Evolutionary conservation across 2,329 filamentous ascomycete genomes (phyloP).

Genomic region (Sporothrix variecibatus): DNA sequence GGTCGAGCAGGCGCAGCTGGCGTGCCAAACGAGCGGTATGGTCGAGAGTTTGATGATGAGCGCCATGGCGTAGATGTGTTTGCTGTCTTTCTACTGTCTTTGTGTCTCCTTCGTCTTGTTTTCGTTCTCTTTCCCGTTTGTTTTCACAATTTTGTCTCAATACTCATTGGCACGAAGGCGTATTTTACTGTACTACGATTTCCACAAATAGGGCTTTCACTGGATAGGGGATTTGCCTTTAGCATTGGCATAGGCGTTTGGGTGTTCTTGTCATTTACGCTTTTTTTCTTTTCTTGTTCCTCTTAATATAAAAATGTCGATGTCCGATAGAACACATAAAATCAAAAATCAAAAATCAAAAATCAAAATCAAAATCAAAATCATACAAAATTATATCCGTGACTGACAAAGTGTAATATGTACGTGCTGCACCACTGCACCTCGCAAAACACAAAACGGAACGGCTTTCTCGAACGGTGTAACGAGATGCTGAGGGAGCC

Average conservation of each 20-base stretch:
- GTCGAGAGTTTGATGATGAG: conserved; percentile 68
- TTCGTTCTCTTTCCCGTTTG: background rate
- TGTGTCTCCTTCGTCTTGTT: background rate
- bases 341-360: background rate
- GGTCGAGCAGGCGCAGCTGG: conserved; percentile 80
- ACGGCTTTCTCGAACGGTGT: background rate
- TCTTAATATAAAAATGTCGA: background rate
- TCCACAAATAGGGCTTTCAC: background rate
- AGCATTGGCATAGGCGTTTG: conserved; percentile 16
- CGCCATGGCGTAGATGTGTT: conserved; percentile 31
- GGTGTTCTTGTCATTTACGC: background rate
- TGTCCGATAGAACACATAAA: conserved; percentile 4
- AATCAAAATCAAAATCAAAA: background rate
- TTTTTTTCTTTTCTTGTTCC: background rate
- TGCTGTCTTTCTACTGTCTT: background rate
- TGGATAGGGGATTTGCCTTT: conserved; percentile 11
- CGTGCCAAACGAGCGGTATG: conserved; percentile 83
- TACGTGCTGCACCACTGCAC: background rate
- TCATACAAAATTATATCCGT: background rate
- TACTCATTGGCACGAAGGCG: conserved; percentile 7
- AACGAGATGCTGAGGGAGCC: background rate
- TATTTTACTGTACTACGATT: background rate
- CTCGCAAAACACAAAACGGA: background rate
- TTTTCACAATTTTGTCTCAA: background rate
- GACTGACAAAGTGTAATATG: background rate